Conservation (phyloP, 2,329 filamentous ascomycete genomes). For the Orbilia blumenaviensis region DNA sequence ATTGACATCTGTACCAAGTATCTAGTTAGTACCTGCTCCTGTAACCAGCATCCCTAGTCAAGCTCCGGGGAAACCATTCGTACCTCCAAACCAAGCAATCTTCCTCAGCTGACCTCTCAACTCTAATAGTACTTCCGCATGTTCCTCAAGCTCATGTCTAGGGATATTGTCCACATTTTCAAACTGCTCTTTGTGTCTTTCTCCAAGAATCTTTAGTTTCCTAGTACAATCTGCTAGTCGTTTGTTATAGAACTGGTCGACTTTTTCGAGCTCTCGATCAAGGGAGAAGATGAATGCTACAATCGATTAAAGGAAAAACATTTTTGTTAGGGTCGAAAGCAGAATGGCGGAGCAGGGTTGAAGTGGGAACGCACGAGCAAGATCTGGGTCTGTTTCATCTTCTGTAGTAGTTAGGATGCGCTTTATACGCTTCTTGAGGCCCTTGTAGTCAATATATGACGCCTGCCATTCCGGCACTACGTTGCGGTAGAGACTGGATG, state of each 20-base stretch:
- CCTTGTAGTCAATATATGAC: slow-evolving; percentile 88
- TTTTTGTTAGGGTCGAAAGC: background rate
- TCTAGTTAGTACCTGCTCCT: slow-evolving; percentile 28
- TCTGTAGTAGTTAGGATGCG: slow-evolving; percentile 72
- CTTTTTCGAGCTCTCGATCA: slow-evolving; percentile 95
- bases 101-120: slow-evolving; percentile 87
- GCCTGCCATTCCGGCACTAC: slow-evolving; percentile 88
- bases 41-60: background rate
- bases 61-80: background rate
- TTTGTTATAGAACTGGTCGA: slow-evolving; percentile 96
- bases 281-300: slow-evolving; percentile 98
- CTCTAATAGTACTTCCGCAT: slow-evolving; percentile 89
- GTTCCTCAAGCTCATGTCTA: slow-evolving; percentile 86
- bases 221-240: slow-evolving; percentile 87
- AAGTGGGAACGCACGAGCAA: slow-evolving; percentile 76
- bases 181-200: slow-evolving; percentile 74
- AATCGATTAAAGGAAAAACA: slow-evolving; percentile 55
- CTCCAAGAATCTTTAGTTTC: slow-evolving; percentile 83
- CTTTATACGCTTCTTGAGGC: slow-evolving; percentile 95
- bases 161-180: slow-evolving; percentile 69
- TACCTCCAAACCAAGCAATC: slow-evolving; percentile 86
- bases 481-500: slow-evolving; percentile 74
- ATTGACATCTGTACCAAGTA: slow-evolving; percentile 75
- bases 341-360: background rate
- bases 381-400: slow-evolving; percentile 79